Evolutionary conservation across 768 basidiomycete species (phyloP).

Genomic region (Lactarius sp.): DNA sequence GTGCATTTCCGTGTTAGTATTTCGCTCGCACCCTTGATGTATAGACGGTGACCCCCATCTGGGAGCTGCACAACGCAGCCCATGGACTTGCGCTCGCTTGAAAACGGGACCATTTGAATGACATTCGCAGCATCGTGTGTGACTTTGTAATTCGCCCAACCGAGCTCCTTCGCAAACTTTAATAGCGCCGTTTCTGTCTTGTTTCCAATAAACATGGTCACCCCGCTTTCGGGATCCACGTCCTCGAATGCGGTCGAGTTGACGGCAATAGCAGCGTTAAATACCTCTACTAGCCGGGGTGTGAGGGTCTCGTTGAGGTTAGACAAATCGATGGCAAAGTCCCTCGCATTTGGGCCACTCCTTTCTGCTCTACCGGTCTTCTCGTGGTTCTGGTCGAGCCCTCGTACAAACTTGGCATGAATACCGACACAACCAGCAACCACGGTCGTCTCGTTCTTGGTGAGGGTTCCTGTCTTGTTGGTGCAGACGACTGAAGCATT

Average conservation of each 20-base stretch:
- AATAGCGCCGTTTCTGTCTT: constrained; percentile 95
- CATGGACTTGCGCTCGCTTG: constrained; percentile 91
- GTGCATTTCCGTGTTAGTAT: constrained; percentile 77
- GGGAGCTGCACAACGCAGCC: constrained; percentile 72
- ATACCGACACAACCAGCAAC: constrained; percentile 95
- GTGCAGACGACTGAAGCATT: constrained; percentile 95
- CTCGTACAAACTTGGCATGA: constrained; percentile 87
- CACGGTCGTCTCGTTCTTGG: constrained; percentile 91
- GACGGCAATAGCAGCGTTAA: constrained; percentile 83
- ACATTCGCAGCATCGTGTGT: constrained; percentile 57
- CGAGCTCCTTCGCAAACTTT: constrained; percentile 73
- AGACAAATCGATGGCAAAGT: constrained; percentile 83
- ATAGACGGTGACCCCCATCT: constrained; percentile 57
- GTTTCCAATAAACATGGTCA: constrained; percentile 71
- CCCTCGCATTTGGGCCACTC: constrained; percentile 39
- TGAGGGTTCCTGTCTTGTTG: constrained; percentile 96
- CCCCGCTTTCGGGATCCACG: constrained; percentile 52
- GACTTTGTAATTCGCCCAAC: constrained; percentile 67
- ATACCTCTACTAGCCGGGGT: constrained; percentile 52
- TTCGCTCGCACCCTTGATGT: constrained; percentile 92
- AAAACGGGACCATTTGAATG: constrained; percentile 90
- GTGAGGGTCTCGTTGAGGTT: constrained; percentile 63
- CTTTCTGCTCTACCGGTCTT: constrained; percentile 69
- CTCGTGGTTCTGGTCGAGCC: constrained; percentile 62
- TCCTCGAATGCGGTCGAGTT: constrained; percentile 97